phyloP scores from a whole-genome alignment of 2,329 filamentous ascomycete genomes.

The Cercospora canescens region DNA sequence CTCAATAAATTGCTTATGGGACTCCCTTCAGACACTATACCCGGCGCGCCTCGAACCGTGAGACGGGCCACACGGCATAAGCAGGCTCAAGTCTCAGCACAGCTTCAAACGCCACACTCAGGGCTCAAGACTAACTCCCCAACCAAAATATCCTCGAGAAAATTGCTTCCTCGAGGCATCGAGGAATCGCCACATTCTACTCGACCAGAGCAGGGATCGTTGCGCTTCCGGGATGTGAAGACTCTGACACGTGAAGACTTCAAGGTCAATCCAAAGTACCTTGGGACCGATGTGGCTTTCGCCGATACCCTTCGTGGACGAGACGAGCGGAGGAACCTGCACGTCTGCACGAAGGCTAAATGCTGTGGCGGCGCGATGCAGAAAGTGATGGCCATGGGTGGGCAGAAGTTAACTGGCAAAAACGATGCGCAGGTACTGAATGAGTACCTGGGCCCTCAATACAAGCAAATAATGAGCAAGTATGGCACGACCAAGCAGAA shows the following conservation, averaged over 20 bases:
- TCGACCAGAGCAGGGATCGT: conserved; percentile 42
- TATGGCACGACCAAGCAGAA: conserved; percentile 55
- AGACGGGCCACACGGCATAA: not conserved
- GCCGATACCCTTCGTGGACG: conserved; percentile 71
- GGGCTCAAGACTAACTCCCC: conserved; percentile 2
- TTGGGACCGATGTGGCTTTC: conserved; percentile 73
- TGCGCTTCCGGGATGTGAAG: conserved; percentile 60
- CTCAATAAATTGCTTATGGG: conserved; percentile 28
- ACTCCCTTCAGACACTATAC: conserved; percentile 15
- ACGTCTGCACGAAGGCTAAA: conserved; percentile 70
- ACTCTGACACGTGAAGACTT: conserved; percentile 71
- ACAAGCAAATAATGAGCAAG: conserved; percentile 24
- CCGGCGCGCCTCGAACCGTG: conserved; percentile 1
- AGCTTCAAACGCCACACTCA: conserved; percentile 11
- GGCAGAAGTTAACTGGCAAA: conserved; percentile 21
- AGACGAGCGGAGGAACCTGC: conserved; percentile 67
- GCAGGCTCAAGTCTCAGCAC: not conserved
- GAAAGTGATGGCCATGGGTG: conserved; percentile 56
- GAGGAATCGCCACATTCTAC: conserved; percentile 27
- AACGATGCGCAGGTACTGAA: conserved; percentile 31
- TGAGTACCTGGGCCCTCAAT: conserved; percentile 30
- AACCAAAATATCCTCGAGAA: conserved; percentile 8
- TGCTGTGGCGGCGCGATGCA: conserved; percentile 77
- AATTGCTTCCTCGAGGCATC: conserved; percentile 2
- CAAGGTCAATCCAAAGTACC: conserved; percentile 73